A percentile compares a stretch with the other conserved stretches of the same genome.
Evolutionary conservation across 768 basidiomycete genomes (phyloP).

Genomic region (Fistulinella prunicolor): DNA sequence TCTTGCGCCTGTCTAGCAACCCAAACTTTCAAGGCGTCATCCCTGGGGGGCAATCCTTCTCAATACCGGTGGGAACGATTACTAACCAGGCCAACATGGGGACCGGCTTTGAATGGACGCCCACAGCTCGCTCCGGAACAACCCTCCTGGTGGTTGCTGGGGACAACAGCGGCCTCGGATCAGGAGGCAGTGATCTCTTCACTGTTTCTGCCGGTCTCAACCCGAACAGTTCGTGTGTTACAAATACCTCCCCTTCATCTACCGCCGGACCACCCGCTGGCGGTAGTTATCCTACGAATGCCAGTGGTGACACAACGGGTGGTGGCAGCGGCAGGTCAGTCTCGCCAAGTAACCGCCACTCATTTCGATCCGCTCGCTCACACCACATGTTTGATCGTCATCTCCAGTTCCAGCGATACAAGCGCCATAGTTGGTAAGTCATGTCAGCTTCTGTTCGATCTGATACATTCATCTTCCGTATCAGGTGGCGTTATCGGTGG

Average conservation of each 20-base stretch:
- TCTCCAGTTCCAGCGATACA: conserved; percentile 34
- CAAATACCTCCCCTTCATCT: conserved; percentile 63
- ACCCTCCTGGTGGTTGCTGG: conserved; percentile 65
- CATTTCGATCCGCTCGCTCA: neutral
- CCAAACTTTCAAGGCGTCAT: conserved; percentile 70
- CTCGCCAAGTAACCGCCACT: neutral
- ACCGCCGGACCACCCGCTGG: conserved; percentile 77
- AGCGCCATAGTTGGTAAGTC: conserved; percentile 51
- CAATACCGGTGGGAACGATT: conserved; percentile 50
- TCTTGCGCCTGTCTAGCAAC: conserved; percentile 35
- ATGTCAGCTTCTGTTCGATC: too few species aligned
- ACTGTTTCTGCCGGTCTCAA: conserved; percentile 52
- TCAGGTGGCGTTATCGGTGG: conserved; percentile 57
- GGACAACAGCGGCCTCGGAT: conserved; percentile 63
- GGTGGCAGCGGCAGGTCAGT: conserved; percentile 28
- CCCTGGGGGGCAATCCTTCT: conserved; percentile 75
- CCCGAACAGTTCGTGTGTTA: conserved; percentile 55
- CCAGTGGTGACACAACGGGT: conserved; percentile 34
- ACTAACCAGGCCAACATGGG: conserved; percentile 45
- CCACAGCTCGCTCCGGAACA: conserved; percentile 60
- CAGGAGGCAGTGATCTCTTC: conserved; percentile 60
- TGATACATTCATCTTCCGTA: too few species aligned
- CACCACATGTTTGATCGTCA: too few species aligned
- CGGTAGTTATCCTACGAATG: conserved; percentile 61
- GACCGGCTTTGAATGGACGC: conserved; percentile 69